Evolutionary conservation across 805 yeast genomes (phyloP).

Genomic region (Teunomyces panamensis): DNA sequence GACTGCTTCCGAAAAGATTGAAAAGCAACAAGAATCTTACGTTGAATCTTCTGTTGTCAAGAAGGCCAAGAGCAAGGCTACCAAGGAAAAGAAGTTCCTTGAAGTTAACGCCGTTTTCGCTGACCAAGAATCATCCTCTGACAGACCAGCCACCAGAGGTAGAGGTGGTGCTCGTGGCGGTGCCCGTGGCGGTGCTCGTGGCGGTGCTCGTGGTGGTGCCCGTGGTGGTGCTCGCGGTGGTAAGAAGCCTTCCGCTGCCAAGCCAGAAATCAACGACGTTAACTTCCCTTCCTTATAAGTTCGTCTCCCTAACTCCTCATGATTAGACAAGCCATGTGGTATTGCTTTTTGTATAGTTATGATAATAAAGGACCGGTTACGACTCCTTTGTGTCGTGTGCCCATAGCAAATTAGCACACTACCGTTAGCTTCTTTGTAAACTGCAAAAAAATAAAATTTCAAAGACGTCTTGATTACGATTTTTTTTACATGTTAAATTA

Average conservation of each 20-base stretch:
- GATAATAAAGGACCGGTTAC: constrained; percentile 5
- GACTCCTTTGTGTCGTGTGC: neutral
- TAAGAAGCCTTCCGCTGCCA: constrained; percentile 17
- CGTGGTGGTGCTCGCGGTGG: constrained; percentile 17
- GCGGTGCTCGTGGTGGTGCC: constrained; percentile 13
- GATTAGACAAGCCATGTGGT: constrained; percentile 3
- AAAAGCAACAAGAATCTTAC: constrained; percentile 61
- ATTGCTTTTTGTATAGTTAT: constrained; percentile 7
- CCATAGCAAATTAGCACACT: neutral
- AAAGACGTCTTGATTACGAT: neutral
- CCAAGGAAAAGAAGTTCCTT: constrained; percentile 77
- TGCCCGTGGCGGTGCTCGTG: constrained; percentile 22
- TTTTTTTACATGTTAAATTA: neutral
- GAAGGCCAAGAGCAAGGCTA: constrained; percentile 67
- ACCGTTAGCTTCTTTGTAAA: neutral
- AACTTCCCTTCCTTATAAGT: constrained; percentile 68
- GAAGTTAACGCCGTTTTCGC: constrained; percentile 73
- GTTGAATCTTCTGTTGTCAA: constrained; percentile 61
- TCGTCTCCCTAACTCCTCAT: constrained; percentile 1
- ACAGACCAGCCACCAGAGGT: constrained; percentile 23
- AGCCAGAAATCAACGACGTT: constrained; percentile 50
- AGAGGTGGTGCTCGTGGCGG: constrained; percentile 30
- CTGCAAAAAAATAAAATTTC: neutral
- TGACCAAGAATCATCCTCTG: constrained; percentile 43
- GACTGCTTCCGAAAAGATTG: constrained; percentile 57